Base-by-base conservation (phyloP, 345 rosid species). In the Salix purpurea region DNA sequence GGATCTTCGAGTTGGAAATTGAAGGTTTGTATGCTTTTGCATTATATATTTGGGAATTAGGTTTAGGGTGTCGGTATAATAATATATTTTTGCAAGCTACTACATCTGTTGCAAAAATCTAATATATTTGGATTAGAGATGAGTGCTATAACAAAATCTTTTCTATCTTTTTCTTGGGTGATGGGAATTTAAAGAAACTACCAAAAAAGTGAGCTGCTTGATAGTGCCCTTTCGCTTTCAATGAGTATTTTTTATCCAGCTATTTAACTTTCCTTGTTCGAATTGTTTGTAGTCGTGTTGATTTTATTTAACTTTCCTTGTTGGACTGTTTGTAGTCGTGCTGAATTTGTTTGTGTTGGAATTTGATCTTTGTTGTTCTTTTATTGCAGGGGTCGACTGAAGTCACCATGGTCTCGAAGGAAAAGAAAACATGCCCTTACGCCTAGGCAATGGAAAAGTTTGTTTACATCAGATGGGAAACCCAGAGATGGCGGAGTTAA, bases 341-440 rank as follows among this genome's bases (percentile, higher is more conserved):
- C 2, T 11, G 46, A 42, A 36, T 60, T n/a, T 54, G 7, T 19
- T 74, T 74, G 48, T 34, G 21, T 14, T 50, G 65, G 21, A 34
- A 30, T 7, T 4, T 48, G 48, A 60, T 71, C 19, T 18, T 26
- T 1, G 23, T 32, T 36, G 30, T 36, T 71, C 48, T 50, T 77
- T 70, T 39, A 24, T 50, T 80, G 60, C 82, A 96, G 99, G 88
- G 86, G 87, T 74, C 84, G 84, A 48, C 89, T 86, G 18, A 92
- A 91, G 70, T 96, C 99, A 5, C 97, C 97, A 7, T 96, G 99
- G 99, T 93, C 97, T 14, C 90, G 91, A 23, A 84, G 90, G 71
- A 93, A 87, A 84, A 86, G 90, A 67, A 96, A 88, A 83, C 89
- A 80, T n/a, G 89, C 86, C 0, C 96, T 96, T 79, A 82, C 88